A percentile compares a stretch with the other conserved stretches of the same genome.
Evolutionary conservation across 768 basidiomycete genomes (phyloP).

Genomic region (Tulasnella sp.): DNA sequence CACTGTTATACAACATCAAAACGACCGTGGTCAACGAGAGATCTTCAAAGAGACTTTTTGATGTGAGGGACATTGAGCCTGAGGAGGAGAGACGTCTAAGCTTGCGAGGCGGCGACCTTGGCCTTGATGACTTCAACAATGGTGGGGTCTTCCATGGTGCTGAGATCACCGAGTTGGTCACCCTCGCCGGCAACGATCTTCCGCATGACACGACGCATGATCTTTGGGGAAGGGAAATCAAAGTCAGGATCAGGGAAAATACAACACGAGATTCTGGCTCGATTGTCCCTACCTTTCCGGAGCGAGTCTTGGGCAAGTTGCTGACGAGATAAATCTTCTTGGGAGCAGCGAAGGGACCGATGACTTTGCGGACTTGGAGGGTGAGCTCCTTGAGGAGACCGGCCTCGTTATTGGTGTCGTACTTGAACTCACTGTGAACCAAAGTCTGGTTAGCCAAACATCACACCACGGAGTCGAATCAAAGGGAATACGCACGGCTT

Average conservation of each 20-base stretch:
- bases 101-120: constrained; percentile 54
- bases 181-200: constrained; percentile 95
- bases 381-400: constrained; percentile 82
- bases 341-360: constrained; percentile 96
- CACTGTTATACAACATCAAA: constrained; percentile 15
- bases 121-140: constrained; percentile 84
- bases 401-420: constrained; percentile 69
- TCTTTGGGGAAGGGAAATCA: constrained; percentile 50
- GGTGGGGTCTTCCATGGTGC: constrained; percentile 86
- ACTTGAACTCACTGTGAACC: constrained; percentile 69
- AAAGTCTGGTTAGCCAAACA: background rate
- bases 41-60: constrained; percentile 11
- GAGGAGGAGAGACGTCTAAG: constrained; percentile 1
- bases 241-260: constrained; percentile 10
- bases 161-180: constrained; percentile 94
- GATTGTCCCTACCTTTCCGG: constrained; percentile 71
- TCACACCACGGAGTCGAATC: background rate
- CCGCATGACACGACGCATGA: constrained; percentile 94
- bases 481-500: constrained; percentile 75
- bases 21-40: background rate
- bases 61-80: background rate
- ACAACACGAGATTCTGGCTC: background rate
- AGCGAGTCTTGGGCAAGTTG: constrained; percentile 93
- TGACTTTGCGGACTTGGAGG: constrained; percentile 95
- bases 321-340: constrained; percentile 85